Base-by-base conservation (phyloP, 2,329 filamentous ascomycete genomes). In the Verticillium zaregamsianum region DNA sequence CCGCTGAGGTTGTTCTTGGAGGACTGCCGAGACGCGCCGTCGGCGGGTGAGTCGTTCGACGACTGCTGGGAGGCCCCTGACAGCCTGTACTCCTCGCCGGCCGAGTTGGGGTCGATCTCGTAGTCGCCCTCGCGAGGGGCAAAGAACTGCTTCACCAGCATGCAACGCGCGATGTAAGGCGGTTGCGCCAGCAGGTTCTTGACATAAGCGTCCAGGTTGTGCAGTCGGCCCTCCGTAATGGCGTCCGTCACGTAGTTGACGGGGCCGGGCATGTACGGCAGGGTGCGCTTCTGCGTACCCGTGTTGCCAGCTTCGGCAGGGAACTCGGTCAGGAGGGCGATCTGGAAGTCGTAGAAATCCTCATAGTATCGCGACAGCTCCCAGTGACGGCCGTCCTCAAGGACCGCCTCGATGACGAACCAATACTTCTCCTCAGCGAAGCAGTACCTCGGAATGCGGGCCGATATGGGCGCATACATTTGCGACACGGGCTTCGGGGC, bases 331-430 rank as follows among this genome's bases (percentile, higher is more conserved):
- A 99, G 86, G 9, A 99, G 87, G 35, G 93, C 92, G 71, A 98
- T 98, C 74, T 99, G 95, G 74, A 98, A 94, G 75, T 98, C 95
- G 77, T 98, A 99, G 73, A 99, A 99, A 78, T 98, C 95, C 74
- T 98, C 93, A 72, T 99, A 99, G 72, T 96, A 95, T 65, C 95
- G 88, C 45, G 92, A 94, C 58, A 99, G 80, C 73, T 97, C 93
- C 93, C 93, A 98, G 71, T 91, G 89, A 56, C 91, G 86, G 57
- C 93, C 93, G 72, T 98, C 93, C 71, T 97, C 92, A 75, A 98
- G 86, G 69, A 89, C 85, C 28, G 91, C 92, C 74, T 97, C 93
- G 63, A 99, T 94, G 60, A 97, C 91, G 71, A 98, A 99, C 92
- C 95, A 98, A 76, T 98, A 98, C 74, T 97, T 97, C 68, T 97